Base-by-base conservation (phyloP, 148 eudicot genomes). In the Selenicereus undatus region DNA sequence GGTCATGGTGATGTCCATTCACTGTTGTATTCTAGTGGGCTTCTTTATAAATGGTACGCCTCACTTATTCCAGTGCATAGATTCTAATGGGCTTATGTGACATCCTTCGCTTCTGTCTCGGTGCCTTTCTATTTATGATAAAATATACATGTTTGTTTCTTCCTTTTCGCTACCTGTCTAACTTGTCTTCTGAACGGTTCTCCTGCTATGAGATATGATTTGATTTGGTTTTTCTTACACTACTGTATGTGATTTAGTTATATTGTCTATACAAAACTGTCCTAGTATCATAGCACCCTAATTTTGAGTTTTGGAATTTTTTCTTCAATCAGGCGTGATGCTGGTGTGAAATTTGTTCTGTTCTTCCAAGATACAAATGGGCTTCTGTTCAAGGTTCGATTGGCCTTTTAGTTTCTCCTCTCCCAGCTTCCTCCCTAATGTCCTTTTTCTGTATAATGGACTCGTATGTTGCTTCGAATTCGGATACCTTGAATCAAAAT, bases 321-420 rank as follows among this genome's bases (percentile, higher is more conserved):
- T 42, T 84, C 43, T 35, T 81, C 35, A 65, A 79, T 80, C 87
- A 96, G 99, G 99, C 89, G 78, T 80, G 92, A 82, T 82, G 93
- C 95, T 88, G 99, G 99, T 77, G 89, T 91, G 65, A 93, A 86
- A 84, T 96, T 97, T 97, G 94, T 92, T 78, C 84, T 91, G 80
- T 96, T 96, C 93, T 96, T 96, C 87, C 99, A 96, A 90, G 99
- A 96, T 87, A 96, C 99, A 66, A 96, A 96, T 88, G 99, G 99
- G 74, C 98, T 96, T 85, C 92, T 96, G 35, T 96, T 96, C 86
- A 96, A 96, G 98, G 99, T 96, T 83, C 45, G 73, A 45, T 77
- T 75, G 32, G 58, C 75, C 35, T 29, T 78, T 72, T 74, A 14
- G 43, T 77, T 58, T 72, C 50, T 30, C 21, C 30, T 73, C 36